Evolutionary conservation across 345 rosid species (phyloP).

Genomic region (Sonneratia alba): DNA sequence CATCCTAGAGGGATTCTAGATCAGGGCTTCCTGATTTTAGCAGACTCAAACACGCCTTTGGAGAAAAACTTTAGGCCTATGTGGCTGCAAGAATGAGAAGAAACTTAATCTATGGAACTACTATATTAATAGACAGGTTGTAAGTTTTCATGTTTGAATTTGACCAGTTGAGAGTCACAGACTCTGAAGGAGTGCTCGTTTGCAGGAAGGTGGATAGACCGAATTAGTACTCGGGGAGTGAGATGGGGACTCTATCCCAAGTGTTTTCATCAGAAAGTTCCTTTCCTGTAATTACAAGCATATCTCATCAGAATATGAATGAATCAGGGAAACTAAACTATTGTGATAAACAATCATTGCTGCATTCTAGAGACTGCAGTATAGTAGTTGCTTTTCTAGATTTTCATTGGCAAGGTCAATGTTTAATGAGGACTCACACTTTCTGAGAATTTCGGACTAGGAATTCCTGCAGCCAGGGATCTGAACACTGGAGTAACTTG

Average conservation of each 20-base stretch:
- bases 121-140: constrained; percentile 11
- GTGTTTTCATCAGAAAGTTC: constrained; percentile 80
- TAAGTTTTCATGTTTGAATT: not conserved
- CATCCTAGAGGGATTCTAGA: constrained; percentile 37
- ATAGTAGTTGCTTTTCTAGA: not conserved
- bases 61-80: constrained; percentile 65
- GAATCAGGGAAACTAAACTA: not conserved
- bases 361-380: not conserved
- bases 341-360: not conserved
- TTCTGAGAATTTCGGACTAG: constrained; percentile 95
- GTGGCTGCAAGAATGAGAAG: constrained; percentile 49
- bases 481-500: constrained; percentile 92
- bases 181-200: constrained; percentile 90
- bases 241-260: constrained; percentile 76
- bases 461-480: constrained; percentile 92
- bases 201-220: constrained; percentile 82
- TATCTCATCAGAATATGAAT: not conserved
- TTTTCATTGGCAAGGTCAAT: not conserved
- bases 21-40: constrained; percentile 42
- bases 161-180: constrained; percentile 27
- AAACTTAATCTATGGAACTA: constrained; percentile 13
- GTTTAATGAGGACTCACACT: constrained; percentile 53
- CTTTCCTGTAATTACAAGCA: constrained; percentile 57
- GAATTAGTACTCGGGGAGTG: constrained; percentile 46
- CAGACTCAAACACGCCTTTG: constrained; percentile 42